Conservation (phyloP, 495 filamentous ascomycete species). For the Tuber melanosporum region DNA sequence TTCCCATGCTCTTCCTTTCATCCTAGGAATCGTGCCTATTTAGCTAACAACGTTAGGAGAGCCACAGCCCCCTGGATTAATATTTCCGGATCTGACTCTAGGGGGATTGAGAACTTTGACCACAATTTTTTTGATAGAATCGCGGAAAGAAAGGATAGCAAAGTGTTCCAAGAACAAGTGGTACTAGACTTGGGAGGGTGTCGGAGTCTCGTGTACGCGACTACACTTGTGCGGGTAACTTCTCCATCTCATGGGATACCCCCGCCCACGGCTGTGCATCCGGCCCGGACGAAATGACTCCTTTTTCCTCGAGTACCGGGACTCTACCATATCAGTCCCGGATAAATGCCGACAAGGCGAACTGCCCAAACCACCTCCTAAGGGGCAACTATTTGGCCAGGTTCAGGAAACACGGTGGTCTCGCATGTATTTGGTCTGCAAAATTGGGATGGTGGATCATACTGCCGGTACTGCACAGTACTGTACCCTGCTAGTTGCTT, state of each 20-base stretch:
- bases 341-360: neutral
- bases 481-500: neutral
- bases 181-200: too few species aligned
- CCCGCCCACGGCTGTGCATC: neutral
- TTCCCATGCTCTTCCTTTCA: too few species aligned
- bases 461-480: neutral
- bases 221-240: neutral
- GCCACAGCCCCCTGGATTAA: too few species aligned
- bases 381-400: neutral
- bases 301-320: neutral
- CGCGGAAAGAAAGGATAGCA: too few species aligned
- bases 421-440: neutral
- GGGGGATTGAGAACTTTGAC: too few species aligned
- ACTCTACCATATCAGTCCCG: neutral
- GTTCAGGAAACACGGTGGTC: neutral
- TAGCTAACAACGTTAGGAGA: too few species aligned
- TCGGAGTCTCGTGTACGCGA: too few species aligned
- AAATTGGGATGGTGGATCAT: neutral
- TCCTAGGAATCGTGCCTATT: too few species aligned
- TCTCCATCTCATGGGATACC: neutral
- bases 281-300: neutral
- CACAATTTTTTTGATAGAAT: too few species aligned
- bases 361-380: neutral
- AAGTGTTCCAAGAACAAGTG: too few species aligned
- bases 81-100: too few species aligned